Evolutionary conservation across 345 rosid species (phyloP).

Genomic region (Luvunga scandens): DNA sequence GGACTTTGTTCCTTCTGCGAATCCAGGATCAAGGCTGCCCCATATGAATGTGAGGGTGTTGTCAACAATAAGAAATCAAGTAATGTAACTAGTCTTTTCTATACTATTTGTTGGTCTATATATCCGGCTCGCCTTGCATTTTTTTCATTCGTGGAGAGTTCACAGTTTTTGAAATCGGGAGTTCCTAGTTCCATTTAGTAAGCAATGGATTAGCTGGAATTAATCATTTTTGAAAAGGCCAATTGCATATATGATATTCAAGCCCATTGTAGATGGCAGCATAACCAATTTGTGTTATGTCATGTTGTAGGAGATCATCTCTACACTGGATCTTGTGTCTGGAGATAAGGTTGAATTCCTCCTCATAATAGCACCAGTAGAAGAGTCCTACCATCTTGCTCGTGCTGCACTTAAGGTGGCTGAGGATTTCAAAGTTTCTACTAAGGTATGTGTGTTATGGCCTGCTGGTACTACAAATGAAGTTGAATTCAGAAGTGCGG

Average conservation of each 20-base stretch:
- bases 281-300: neutral
- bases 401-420: constrained; percentile 52
- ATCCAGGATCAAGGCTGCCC: constrained; percentile 87
- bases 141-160: neutral
- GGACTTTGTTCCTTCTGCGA: constrained; percentile 75
- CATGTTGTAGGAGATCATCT: constrained; percentile 42
- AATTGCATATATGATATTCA: neutral
- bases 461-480: constrained; percentile 31
- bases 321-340: constrained; percentile 71
- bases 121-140: neutral
- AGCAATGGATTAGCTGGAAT: constrained; percentile 5
- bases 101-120: neutral
- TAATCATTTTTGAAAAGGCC: neutral
- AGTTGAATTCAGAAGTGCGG: constrained; percentile 32
- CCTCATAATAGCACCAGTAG: constrained; percentile 65
- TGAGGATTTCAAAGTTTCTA: constrained; percentile 47
- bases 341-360: constrained; percentile 75
- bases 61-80: constrained; percentile 46
- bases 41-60: constrained; percentile 62
- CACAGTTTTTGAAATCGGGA: neutral
- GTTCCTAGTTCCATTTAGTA: neutral
- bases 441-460: constrained; percentile 68
- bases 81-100: constrained; percentile 10
- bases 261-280: neutral
- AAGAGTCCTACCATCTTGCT: constrained; percentile 68